Evolutionary conservation across 345 rosid species (phyloP).

Genomic region (Litchi chinensis): DNA sequence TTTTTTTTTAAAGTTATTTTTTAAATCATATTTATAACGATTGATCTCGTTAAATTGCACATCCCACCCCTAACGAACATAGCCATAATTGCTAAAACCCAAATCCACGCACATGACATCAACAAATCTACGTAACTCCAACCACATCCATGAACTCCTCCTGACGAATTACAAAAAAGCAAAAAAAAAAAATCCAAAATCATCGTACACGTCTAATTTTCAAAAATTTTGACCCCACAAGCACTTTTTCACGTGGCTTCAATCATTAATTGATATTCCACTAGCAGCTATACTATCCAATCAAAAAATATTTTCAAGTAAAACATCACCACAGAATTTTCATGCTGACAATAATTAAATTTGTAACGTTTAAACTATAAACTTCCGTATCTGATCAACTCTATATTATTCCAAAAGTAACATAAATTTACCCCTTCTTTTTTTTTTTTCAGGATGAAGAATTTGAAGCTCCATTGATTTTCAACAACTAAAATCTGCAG

Average conservation of each 20-base stretch:
- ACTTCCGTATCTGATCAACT: background rate
- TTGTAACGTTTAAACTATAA: too few species aligned
- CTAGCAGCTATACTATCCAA: background rate
- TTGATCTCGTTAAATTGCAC: too few species aligned
- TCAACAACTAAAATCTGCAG: slow-evolving; percentile 17
- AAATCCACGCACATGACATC: background rate
- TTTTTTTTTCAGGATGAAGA: slow-evolving; percentile 47
- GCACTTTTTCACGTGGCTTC: slow-evolving; percentile 48
- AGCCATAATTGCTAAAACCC: background rate
- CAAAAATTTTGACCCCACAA: slow-evolving; percentile 15
- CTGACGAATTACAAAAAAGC: background rate
- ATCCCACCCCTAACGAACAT: too few species aligned
- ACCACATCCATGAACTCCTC: slow-evolving; percentile 1
- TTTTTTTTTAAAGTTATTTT: too few species aligned
- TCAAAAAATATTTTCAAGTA: too few species aligned
- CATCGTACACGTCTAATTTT: slow-evolving; percentile 15
- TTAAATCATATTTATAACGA: too few species aligned
- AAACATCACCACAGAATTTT: too few species aligned
- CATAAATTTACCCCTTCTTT: slow-evolving; percentile 8
- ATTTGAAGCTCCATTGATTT: slow-evolving; percentile 40
- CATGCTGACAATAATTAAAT: too few species aligned
- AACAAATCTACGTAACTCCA: slow-evolving; percentile 8
- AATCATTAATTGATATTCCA: slow-evolving; percentile 4
- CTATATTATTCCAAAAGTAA: background rate
- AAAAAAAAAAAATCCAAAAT: background rate